phyloP scores from a whole-genome alignment of 768 basidiomycete genomes.

The Crassisporium funariophilum region DNA sequence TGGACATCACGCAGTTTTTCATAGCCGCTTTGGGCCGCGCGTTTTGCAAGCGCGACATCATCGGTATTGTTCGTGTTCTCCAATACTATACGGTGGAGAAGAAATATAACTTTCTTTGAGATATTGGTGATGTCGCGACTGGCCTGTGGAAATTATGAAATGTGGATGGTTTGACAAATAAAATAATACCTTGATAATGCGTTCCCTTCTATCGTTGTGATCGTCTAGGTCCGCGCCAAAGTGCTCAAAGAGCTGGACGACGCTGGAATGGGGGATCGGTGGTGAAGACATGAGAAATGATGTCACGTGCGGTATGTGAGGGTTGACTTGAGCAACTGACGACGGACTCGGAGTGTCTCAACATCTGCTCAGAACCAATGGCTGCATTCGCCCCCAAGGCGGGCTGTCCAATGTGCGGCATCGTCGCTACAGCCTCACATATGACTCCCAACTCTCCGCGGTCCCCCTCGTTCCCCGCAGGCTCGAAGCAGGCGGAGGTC shows the following conservation, averaged over 20 bases:
- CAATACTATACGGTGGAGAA: conserved; percentile 72
- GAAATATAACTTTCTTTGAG: conserved; percentile 93
- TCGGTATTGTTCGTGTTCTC: conserved; percentile 32
- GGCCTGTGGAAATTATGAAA: conserved; percentile 40
- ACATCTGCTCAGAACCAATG: conserved; percentile 18
- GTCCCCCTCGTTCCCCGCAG: conserved; percentile 46
- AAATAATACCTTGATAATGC: conserved; percentile 73
- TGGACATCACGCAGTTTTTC: conserved; percentile 71
- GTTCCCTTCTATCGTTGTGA: conserved; percentile 85
- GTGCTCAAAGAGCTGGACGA: conserved; percentile 47
- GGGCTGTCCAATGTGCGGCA: conserved; percentile 79
- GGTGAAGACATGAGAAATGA: conserved; percentile 18
- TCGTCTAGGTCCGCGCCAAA: conserved; percentile 80
- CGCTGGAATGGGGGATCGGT: conserved; percentile 18
- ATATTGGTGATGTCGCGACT: conserved; percentile 88
- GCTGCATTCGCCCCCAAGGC: conserved; percentile 63
- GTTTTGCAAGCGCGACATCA: conserved; percentile 31
- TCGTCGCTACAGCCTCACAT: conserved; percentile 58
- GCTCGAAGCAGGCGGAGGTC: conserved; percentile 56
- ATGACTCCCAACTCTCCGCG: conserved; percentile 46
- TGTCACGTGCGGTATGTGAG: conserved; percentile 18
- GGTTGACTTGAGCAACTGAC: background rate
- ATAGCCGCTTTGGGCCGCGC: conserved; percentile 53
- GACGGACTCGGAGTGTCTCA: background rate
- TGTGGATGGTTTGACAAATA: conserved; percentile 3